Percentiles rank a stretch among this genome's conserved stretches.
phyloP scores from a whole-genome alignment of 2,329 filamentous ascomycete genomes.

The Alternaria triticina region DNA sequence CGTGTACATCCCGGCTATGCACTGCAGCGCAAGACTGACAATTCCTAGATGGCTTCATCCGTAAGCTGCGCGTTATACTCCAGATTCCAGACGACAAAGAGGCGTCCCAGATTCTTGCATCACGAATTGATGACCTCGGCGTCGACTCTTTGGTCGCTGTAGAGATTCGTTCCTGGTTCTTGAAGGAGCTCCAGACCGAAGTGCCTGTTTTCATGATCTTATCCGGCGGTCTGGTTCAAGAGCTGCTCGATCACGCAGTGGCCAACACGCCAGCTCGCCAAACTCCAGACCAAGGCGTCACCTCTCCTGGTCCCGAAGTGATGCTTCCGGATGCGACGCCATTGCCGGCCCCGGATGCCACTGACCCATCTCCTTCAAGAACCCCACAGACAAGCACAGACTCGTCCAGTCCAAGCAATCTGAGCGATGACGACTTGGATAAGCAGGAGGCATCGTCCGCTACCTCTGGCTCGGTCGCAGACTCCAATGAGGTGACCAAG shows the following conservation, averaged over 20 bases:
- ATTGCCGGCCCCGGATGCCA: not conserved
- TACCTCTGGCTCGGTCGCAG: not conserved
- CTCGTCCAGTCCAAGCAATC: not conserved
- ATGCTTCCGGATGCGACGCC: not conserved
- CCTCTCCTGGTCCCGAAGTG: too few relatives aligned
- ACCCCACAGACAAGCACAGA: not conserved
- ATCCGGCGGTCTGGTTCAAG: conserved; percentile 31
- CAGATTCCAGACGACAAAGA: not conserved
- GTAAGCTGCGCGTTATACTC: not conserved
- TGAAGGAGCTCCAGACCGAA: conserved; percentile 54
- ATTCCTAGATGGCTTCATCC: not conserved
- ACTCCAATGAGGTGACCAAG: not conserved
- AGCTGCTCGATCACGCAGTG: conserved; percentile 6
- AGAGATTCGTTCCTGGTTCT: conserved; percentile 56
- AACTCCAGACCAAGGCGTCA: not conserved
- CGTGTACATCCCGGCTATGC: not conserved
- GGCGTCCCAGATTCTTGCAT: not conserved
- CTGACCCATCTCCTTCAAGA: not conserved
- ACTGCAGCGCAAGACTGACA: not conserved
- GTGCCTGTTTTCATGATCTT: conserved; percentile 58
- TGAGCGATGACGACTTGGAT: conserved; percentile 9
- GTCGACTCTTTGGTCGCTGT: conserved; percentile 51
- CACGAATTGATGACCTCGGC: conserved; percentile 35
- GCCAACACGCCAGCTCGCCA: not conserved
- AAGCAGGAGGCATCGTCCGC: conserved; percentile 1